Percentiles rank a stretch among this genome's conserved stretches.
These are phyloP conservation scores for Penicillium rolfsii DNA, from an alignment of 2,329 filamentous ascomycete genomes.

Conservation along the genomic window DNA sequence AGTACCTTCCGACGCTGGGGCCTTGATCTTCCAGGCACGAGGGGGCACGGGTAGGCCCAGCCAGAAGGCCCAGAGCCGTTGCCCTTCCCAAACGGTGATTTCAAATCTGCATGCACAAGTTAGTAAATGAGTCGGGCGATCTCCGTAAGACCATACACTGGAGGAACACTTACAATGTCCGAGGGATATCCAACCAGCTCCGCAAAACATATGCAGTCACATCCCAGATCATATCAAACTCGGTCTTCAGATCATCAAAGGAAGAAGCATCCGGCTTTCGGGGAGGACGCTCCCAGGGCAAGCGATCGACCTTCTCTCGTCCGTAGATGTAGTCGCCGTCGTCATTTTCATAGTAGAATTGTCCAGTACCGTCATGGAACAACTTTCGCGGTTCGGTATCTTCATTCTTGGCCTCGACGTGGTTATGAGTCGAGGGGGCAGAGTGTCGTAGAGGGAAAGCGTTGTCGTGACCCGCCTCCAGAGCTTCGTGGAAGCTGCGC, in stretches of 20 bases:
- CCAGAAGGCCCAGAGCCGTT: constrained; percentile 64
- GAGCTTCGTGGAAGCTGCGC: constrained; percentile 66
- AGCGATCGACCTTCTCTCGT: constrained; percentile 32
- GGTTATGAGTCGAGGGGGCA: constrained; percentile 32
- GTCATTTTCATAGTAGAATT: constrained; percentile 46
- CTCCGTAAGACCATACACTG: neutral
- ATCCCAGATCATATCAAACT: constrained; percentile 65
- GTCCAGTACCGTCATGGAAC: constrained; percentile 40
- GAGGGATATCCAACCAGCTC: constrained; percentile 72
- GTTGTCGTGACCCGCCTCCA: constrained; percentile 42
- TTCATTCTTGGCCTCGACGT: constrained; percentile 18
- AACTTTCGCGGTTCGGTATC: constrained; percentile 17
- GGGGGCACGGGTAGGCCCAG: constrained; percentile 63
- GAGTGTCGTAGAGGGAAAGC: constrained; percentile 35
- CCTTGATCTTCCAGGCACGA: constrained; percentile 58
- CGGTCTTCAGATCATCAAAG: constrained; percentile 63
- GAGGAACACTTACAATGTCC: constrained; percentile 64
- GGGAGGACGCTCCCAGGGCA: constrained; percentile 39
- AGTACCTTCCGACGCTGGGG: constrained; percentile 38
- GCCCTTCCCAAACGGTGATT: constrained; percentile 58
- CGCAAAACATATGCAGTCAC: constrained; percentile 68
- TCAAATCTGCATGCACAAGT: constrained; percentile 45
- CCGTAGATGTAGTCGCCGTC: constrained; percentile 50
- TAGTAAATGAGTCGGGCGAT: neutral
- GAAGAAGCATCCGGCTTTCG: constrained; percentile 50